Conservation (phyloP, 2,329 filamentous ascomycete species). For the Cladosporium sp. region DNA sequence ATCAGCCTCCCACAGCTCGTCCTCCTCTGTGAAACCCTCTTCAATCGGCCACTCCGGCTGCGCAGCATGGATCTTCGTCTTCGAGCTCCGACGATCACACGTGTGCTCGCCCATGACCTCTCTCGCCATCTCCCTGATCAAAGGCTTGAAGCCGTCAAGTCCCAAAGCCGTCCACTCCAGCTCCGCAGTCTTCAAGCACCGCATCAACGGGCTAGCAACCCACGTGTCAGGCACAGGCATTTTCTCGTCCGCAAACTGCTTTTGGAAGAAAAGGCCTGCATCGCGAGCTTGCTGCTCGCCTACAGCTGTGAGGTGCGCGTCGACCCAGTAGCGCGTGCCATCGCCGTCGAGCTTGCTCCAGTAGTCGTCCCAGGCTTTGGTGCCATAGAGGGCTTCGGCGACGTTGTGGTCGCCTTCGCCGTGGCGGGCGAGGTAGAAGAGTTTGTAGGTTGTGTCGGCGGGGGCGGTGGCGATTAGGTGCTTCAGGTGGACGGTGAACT, state of each 20-base stretch:
- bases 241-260: conserved; percentile 52
- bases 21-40: conserved; percentile 60
- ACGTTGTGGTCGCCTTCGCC: conserved; percentile 66
- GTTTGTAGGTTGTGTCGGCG: conserved; percentile 59
- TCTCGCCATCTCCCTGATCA: conserved; percentile 63
- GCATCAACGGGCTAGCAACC: conserved; percentile 64
- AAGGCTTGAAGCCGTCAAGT: conserved; percentile 57
- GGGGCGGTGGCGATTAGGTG: conserved; percentile 50
- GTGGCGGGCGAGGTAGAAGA: conserved; percentile 68
- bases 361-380: conserved; percentile 67
- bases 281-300: conserved; percentile 60
- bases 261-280: conserved; percentile 61
- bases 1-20: conserved; percentile 47
- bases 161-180: conserved; percentile 59
- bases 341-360: conserved; percentile 67
- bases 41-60: conserved; percentile 61
- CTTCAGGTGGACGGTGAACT: conserved; percentile 60
- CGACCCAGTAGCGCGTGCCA: conserved; percentile 62
- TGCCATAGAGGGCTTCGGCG: conserved; percentile 67
- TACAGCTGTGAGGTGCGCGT: conserved; percentile 60
- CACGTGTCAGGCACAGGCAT: conserved; percentile 64
- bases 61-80: conserved; percentile 52
- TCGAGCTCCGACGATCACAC: conserved; percentile 63
- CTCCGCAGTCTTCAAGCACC: conserved; percentile 64
- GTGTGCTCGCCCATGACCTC: conserved; percentile 69